Conservation (phyloP, 192 early-diverging fungal genomes). For the Dispira parvispora region DNA sequence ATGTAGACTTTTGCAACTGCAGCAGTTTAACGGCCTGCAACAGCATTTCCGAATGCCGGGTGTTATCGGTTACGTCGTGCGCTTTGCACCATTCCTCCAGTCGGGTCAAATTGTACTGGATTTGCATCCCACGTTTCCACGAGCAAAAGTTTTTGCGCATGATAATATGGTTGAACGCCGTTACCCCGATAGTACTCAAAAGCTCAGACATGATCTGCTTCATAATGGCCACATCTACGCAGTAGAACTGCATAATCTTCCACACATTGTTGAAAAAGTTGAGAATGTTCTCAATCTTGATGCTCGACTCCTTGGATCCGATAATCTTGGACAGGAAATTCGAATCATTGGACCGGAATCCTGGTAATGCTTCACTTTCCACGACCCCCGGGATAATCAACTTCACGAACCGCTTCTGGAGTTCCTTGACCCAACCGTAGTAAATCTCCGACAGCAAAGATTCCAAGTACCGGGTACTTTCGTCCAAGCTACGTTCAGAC, state of each 20-base stretch:
- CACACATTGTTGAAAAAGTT: conserved; percentile 88
- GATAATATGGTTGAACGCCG: conserved; percentile 92
- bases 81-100: conserved; percentile 99
- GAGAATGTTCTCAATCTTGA: conserved; percentile 89
- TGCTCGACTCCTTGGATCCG: conserved; percentile 48
- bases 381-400: conserved; percentile 94
- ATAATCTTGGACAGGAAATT: conserved; percentile 85
- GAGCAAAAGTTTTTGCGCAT: conserved; percentile 98
- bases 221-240: conserved; percentile 80
- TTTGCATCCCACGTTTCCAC: conserved; percentile 99
- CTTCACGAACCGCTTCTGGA: conserved; percentile 86
- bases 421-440: conserved; percentile 95
- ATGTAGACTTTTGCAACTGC: conserved; percentile 50
- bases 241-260: conserved; percentile 95
- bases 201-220: conserved; percentile 91
- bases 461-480: conserved; percentile 79
- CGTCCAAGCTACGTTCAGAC: conserved; percentile 59
- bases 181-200: conserved; percentile 86
- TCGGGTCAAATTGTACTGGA: conserved; percentile 95
- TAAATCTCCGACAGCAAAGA: conserved; percentile 86
- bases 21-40: conserved; percentile 94
- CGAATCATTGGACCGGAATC: conserved; percentile 83
- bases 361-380: conserved; percentile 86
- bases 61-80: conserved; percentile 78
- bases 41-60: conserved; percentile 80